phyloP scores from a whole-genome alignment of 495 filamentous ascomycete genomes.

The Aspergillus nanangensis region DNA sequence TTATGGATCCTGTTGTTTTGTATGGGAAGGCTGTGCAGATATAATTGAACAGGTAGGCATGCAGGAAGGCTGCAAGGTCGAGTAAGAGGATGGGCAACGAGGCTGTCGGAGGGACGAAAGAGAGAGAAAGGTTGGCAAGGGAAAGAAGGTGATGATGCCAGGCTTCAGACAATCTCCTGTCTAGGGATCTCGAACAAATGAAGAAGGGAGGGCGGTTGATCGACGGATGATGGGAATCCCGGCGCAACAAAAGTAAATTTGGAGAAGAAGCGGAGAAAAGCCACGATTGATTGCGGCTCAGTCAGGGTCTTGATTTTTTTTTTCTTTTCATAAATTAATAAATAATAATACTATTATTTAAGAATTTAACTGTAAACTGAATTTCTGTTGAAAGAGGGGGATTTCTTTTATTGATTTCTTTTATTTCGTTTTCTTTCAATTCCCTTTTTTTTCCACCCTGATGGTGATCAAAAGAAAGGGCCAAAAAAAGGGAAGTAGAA shows the following conservation, averaged over 20 bases:
- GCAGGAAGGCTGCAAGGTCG: no score
- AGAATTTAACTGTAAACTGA: no score
- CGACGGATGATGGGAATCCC: slow-evolving; percentile 17
- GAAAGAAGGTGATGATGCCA: no score
- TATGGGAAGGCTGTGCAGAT: no score
- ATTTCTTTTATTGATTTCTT: no score
- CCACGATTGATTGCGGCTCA: slow-evolving; percentile 5
- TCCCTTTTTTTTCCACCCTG: no score
- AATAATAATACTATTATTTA: no score
- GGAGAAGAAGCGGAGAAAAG: slow-evolving; percentile 12
- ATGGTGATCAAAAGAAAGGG: background rate
- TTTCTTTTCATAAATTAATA: background rate
- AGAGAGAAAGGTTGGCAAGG: slow-evolving; percentile 5
- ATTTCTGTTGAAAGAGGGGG: no score
- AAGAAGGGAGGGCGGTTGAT: slow-evolving; percentile 18
- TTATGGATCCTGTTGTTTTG: no score
- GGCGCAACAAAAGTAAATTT: slow-evolving; percentile 5
- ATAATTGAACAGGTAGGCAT: no score
- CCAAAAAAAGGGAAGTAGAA: background rate
- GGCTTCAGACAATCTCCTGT: background rate
- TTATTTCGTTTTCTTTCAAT: background rate
- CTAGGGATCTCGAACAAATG: slow-evolving; percentile 12
- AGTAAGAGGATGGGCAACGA: no score
- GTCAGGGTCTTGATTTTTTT: slow-evolving; percentile 6
- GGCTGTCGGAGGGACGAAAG: no score